Evolutionary conservation across 768 basidiomycete genomes (phyloP).

Genomic region (Rhizopogon salebrosus): DNA sequence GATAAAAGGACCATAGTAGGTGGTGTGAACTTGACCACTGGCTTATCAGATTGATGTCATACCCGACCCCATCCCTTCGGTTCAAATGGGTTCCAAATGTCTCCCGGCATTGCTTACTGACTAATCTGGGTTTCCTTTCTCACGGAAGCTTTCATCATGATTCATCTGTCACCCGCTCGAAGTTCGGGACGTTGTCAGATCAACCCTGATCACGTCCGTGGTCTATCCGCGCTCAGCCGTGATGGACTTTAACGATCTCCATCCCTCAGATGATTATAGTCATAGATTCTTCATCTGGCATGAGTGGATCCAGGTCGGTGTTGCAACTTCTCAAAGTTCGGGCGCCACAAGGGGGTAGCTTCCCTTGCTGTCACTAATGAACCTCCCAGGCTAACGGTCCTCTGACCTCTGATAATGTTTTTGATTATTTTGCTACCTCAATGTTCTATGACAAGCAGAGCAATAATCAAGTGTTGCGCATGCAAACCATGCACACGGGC

Average conservation of each 20-base stretch:
- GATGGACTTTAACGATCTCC: conserved; percentile 59
- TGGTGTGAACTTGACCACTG: background rate
- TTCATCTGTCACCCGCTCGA: too few relatives aligned
- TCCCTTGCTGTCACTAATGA: background rate
- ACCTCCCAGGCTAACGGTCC: conserved; percentile 66
- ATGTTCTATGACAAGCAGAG: conserved; percentile 96
- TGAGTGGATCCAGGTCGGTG: conserved; percentile 75
- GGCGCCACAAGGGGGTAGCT: background rate
- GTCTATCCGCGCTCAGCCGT: background rate
- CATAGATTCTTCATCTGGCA: conserved; percentile 88
- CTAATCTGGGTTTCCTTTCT: conserved; percentile 13
- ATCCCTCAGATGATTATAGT: conserved; percentile 77
- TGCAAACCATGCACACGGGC: conserved; percentile 91
- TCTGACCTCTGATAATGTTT: conserved; percentile 70
- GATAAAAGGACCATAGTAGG: background rate
- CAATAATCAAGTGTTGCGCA: conserved; percentile 87
- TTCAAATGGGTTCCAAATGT: too few relatives aligned
- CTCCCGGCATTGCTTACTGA: background rate
- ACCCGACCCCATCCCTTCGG: too few relatives aligned
- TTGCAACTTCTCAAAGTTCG: background rate
- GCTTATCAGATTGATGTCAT: background rate
- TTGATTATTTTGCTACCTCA: conserved; percentile 86
- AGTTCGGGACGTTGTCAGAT: background rate
- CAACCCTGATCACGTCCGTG: background rate
- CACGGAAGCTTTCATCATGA: conserved; percentile 29